Percentiles rank a stretch among this genome's conserved stretches.
Conservation (phyloP, 169 alveolate genomes). For the Plasmodium vivax region DNA sequence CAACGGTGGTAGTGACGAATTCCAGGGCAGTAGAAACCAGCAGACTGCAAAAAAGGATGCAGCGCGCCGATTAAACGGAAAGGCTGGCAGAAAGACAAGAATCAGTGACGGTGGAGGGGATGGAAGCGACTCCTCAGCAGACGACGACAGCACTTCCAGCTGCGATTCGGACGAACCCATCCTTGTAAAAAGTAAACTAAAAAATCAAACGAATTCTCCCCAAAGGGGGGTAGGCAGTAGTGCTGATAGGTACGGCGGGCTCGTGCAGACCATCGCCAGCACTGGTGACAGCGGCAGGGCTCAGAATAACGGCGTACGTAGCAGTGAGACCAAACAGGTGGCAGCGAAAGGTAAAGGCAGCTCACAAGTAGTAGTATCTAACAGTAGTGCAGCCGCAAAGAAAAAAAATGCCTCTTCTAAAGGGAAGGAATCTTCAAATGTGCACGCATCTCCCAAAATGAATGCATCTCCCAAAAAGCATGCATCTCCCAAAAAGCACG, state of each 20-base stretch:
- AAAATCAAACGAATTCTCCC: background rate
- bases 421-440: background rate
- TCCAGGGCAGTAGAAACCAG: background rate
- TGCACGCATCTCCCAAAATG: background rate
- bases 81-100: background rate
- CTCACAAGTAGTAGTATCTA: background rate
- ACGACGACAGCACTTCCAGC: background rate
- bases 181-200: constrained; percentile 27
- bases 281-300: background rate
- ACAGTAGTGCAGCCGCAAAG: background rate
- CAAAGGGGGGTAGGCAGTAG: background rate
- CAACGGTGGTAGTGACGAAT: background rate
- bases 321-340: background rate
- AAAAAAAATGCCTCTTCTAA: background rate
- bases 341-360: background rate
- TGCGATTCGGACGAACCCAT: constrained; percentile 59
- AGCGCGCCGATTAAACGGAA: background rate
- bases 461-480: background rate
- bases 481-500: background rate
- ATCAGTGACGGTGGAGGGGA: background rate
- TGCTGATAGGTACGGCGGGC: background rate
- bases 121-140: background rate
- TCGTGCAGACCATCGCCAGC: background rate
- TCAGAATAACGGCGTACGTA: background rate
- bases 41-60: background rate